Conservation (phyloP, 2,329 filamentous ascomycete species). For the Apiospora aurea region DNA sequence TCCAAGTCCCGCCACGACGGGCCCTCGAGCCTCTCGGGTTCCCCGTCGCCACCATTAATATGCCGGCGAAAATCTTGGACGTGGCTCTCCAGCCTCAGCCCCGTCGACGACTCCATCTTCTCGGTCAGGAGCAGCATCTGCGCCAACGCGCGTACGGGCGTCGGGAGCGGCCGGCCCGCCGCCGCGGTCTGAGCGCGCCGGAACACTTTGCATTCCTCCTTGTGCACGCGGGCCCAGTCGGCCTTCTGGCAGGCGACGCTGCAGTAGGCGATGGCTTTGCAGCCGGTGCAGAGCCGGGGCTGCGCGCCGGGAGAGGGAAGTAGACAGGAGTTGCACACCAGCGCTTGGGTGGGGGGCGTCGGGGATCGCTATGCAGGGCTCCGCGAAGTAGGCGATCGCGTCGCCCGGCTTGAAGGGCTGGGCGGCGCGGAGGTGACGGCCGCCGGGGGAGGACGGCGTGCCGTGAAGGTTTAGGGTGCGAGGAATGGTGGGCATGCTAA, state of each 20-base stretch:
- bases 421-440: slow-evolving; percentile 55
- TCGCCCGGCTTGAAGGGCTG: slow-evolving; percentile 52
- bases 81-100: slow-evolving; percentile 53
- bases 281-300: slow-evolving; percentile 56
- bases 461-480: slow-evolving; percentile 28
- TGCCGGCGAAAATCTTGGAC: slow-evolving; percentile 34
- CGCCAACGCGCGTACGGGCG: slow-evolving; percentile 61
- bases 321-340: slow-evolving; percentile 60
- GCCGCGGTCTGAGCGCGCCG: slow-evolving; percentile 47
- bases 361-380: slow-evolving; percentile 56
- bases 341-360: slow-evolving; percentile 49
- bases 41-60: slow-evolving; percentile 41
- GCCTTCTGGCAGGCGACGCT: slow-evolving; percentile 58
- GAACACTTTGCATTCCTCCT: slow-evolving; percentile 59
- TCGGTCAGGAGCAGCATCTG: slow-evolving; percentile 54
- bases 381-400: slow-evolving; percentile 52
- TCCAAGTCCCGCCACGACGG: slow-evolving; percentile 54
- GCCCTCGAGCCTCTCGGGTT: slow-evolving; percentile 34
- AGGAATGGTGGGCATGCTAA: slow-evolving; percentile 28
- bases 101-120: slow-evolving; percentile 42
- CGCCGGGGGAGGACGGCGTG: slow-evolving; percentile 37
- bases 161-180: slow-evolving; percentile 52
- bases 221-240: slow-evolving; percentile 61
- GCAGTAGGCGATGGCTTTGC: slow-evolving; percentile 63
- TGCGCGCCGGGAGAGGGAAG: slow-evolving; percentile 32